Conservation (phyloP, 1,139 yeast genomes). For the Hyphopichia wangnamkhiaoensis region DNA sequence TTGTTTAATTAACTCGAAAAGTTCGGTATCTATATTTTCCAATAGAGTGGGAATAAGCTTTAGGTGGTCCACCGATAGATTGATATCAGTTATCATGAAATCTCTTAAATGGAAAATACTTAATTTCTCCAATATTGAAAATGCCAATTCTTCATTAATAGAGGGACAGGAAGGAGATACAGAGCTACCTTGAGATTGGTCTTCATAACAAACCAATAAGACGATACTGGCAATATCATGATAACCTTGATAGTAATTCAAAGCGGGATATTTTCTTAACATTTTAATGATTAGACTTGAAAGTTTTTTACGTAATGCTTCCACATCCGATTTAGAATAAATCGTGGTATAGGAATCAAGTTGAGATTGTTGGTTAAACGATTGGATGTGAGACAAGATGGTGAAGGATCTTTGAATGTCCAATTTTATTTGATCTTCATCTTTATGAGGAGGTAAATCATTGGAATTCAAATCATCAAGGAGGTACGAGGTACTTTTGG, state of each 20-base stretch:
- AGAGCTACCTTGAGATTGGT: constrained; percentile 11
- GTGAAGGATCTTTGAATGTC: constrained; percentile 78
- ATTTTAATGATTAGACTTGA: constrained; percentile 52
- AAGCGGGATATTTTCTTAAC: constrained; percentile 58
- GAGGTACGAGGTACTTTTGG: constrained; percentile 9
- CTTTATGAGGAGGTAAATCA: constrained; percentile 54
- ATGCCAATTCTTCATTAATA: constrained; percentile 40
- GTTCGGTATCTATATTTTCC: constrained; percentile 45
- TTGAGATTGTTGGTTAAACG: constrained; percentile 17
- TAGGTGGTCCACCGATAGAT: constrained; percentile 66
- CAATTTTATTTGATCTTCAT: constrained; percentile 74
- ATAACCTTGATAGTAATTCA: constrained; percentile 87
- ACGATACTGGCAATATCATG: constrained; percentile 82
- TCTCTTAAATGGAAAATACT: constrained; percentile 73
- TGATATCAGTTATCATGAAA: constrained; percentile 74
- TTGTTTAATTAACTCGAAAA: constrained; percentile 51
- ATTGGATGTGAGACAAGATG: constrained; percentile 32
- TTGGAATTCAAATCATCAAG: constrained; percentile 23
- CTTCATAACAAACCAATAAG: constrained; percentile 53
- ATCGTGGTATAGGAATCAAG: constrained; percentile 36
- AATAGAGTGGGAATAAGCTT: constrained; percentile 64
- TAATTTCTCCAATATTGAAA: constrained; percentile 54
- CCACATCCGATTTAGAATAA: constrained; percentile 34
- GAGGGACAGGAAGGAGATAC: background rate
- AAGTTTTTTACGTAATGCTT: constrained; percentile 41